A percentile compares a stretch with the other conserved stretches of the same genome.
These are phyloP conservation scores for Pythium sp. DNA, from an alignment of 352 stramenopile genomes.

Conservation along the genomic window DNA sequence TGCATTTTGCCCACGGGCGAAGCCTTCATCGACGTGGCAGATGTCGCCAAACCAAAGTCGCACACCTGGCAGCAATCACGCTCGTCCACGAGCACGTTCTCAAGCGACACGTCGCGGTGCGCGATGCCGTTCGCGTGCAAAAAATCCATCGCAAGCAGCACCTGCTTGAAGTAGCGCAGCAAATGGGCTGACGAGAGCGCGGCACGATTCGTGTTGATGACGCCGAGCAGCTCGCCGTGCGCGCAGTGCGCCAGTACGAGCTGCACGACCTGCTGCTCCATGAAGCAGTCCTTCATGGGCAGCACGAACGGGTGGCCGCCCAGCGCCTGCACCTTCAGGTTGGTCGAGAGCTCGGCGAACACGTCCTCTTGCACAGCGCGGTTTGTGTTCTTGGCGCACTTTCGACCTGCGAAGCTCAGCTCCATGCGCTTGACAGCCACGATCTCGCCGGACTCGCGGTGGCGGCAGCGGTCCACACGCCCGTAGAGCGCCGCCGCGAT, in stretches of 20 bases:
- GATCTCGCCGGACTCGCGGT: constrained; percentile 43
- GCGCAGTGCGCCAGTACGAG: constrained; percentile 73
- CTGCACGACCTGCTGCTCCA: constrained; percentile 55
- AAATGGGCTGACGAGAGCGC: constrained; percentile 27
- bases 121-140: constrained; percentile 73
- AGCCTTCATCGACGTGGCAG: constrained; percentile 21
- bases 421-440: constrained; percentile 85
- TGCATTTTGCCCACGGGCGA: constrained; percentile 69
- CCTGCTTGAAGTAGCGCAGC: constrained; percentile 67
- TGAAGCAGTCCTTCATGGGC: constrained; percentile 59
- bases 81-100: constrained; percentile 79
- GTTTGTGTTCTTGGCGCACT: constrained; percentile 47
- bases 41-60: constrained; percentile 77
- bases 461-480: constrained; percentile 58
- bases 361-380: constrained; percentile 64
- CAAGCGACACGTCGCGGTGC: constrained; percentile 78
- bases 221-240: constrained; percentile 63
- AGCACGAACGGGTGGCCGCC: constrained; percentile 74
- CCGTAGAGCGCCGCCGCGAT: constrained; percentile 74
- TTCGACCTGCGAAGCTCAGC: constrained; percentile 41
- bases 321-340: constrained; percentile 52
- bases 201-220: constrained; percentile 55
- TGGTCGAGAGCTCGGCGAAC: constrained; percentile 65
- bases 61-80: constrained; percentile 68
- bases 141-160: constrained; percentile 59